These are phyloP conservation scores for Lentinula sp. DNA, from an alignment of 768 basidiomycete species.

Conservation along the genomic window DNA sequence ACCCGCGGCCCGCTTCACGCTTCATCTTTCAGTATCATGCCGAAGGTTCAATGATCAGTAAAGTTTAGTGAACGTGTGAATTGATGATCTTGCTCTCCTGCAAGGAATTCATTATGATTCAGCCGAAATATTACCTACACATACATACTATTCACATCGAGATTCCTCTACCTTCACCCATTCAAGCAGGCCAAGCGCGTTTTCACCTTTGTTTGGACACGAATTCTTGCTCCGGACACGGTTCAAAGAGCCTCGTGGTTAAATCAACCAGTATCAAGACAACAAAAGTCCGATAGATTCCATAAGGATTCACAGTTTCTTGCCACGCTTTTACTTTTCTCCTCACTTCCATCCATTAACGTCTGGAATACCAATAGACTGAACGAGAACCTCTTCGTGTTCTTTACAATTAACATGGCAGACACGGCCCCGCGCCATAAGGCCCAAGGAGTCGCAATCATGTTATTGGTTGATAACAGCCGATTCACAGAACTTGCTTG, in stretches of 20 bases:
- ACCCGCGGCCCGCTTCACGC: no score
- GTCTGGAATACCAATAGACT: background rate
- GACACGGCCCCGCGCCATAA: background rate
- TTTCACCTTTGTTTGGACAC: background rate
- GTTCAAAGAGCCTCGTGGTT: background rate
- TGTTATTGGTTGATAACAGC: slow-evolving; percentile 5
- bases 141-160: no score
- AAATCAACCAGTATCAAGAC: background rate
- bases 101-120: no score
- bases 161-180: no score
- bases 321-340: background rate
- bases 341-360: slow-evolving; percentile 2
- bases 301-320: slow-evolving; percentile 6
- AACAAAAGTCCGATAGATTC: slow-evolving; percentile 4
- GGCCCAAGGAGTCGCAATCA: background rate
- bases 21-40: no score
- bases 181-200: no score
- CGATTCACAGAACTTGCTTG: background rate
- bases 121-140: background rate
- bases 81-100: background rate
- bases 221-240: background rate
- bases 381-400: background rate
- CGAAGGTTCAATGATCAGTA: no score
- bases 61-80: slow-evolving; percentile 1
- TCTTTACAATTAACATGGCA: background rate